These are phyloP conservation scores for Hura crepitans DNA, from an alignment of 441 rosid species.

Conservation along the genomic window DNA sequence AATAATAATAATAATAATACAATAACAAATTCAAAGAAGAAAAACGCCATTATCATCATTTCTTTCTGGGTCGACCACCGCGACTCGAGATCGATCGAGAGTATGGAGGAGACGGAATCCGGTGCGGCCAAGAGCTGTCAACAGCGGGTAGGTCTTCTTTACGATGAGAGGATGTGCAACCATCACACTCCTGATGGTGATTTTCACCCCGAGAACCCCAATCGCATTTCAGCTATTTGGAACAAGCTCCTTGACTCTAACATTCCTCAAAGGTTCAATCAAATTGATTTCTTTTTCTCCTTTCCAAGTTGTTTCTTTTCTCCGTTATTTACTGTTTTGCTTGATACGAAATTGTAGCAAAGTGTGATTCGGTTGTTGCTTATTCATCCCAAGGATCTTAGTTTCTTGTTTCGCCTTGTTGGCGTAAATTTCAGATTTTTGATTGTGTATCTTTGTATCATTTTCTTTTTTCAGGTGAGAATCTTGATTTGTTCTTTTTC, in stretches of 20 bases:
- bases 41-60: not conserved
- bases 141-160: constrained; percentile 62
- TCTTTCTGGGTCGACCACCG: not conserved
- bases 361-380: not conserved
- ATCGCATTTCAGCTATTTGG: constrained; percentile 75
- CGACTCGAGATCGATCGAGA: constrained; percentile 7
- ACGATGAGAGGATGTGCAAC: constrained; percentile 84
- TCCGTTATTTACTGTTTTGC: not conserved
- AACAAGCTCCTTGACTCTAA: constrained; percentile 53
- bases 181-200: constrained; percentile 64
- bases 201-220: constrained; percentile 71
- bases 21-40: not conserved
- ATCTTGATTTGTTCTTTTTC: not conserved
- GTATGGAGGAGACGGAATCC: constrained; percentile 9
- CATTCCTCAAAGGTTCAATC: constrained; percentile 54
- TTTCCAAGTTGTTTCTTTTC: not conserved
- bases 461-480: not conserved
- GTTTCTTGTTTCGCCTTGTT: not conserved
- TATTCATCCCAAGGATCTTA: not conserved
- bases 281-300: not conserved
- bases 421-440: not conserved
- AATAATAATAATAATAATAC: not conserved
- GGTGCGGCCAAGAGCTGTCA: constrained; percentile 16
- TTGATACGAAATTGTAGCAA: constrained; percentile 1
- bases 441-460: too few relatives aligned